phyloP scores from a whole-genome alignment of 805 yeast genomes.

The Hanseniaspora lindneri region DNA sequence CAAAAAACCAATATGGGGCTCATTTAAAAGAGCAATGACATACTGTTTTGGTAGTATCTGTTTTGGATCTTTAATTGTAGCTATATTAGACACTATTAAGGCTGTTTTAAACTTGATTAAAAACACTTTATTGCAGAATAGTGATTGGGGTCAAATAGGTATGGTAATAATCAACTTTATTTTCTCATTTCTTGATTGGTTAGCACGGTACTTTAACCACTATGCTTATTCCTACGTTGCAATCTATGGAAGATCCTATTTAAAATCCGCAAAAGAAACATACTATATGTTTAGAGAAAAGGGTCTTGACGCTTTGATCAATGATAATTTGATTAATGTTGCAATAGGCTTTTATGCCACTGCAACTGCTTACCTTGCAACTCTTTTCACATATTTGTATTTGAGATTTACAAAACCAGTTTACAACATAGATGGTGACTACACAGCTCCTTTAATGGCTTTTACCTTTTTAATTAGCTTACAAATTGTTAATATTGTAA shows the following conservation, averaged over 20 bases:
- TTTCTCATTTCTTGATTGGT: slow-evolving; percentile 60
- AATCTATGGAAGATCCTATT: slow-evolving; percentile 68
- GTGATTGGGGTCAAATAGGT: slow-evolving; percentile 40
- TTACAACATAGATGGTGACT: slow-evolving; percentile 48
- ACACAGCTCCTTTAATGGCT: slow-evolving; percentile 62
- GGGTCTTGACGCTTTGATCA: slow-evolving; percentile 75
- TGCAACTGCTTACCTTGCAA: slow-evolving; percentile 56
- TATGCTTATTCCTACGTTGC: slow-evolving; percentile 84
- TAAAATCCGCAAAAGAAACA: slow-evolving; percentile 68
- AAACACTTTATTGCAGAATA: slow-evolving; percentile 39
- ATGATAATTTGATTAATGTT: slow-evolving; percentile 70
- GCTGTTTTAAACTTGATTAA: slow-evolving; percentile 34
- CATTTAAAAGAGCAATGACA: slow-evolving; percentile 68
- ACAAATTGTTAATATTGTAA: slow-evolving; percentile 62
- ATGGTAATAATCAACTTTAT: slow-evolving; percentile 46
- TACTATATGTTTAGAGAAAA: slow-evolving; percentile 64
- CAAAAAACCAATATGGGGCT: slow-evolving; percentile 63
- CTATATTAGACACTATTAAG: slow-evolving; percentile 55
- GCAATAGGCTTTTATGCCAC: slow-evolving; percentile 67
- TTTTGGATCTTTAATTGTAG: slow-evolving; percentile 67
- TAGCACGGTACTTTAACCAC: slow-evolving; percentile 74
- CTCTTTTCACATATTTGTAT: slow-evolving; percentile 52
- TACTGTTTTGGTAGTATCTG: slow-evolving; percentile 84
- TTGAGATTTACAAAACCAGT: slow-evolving; percentile 55
- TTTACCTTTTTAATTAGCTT: slow-evolving; percentile 60